Percentiles rank a stretch among this genome's conserved stretches.
phyloP scores from a whole-genome alignment of 768 basidiomycete species.

The Tremella fuciformis region DNA sequence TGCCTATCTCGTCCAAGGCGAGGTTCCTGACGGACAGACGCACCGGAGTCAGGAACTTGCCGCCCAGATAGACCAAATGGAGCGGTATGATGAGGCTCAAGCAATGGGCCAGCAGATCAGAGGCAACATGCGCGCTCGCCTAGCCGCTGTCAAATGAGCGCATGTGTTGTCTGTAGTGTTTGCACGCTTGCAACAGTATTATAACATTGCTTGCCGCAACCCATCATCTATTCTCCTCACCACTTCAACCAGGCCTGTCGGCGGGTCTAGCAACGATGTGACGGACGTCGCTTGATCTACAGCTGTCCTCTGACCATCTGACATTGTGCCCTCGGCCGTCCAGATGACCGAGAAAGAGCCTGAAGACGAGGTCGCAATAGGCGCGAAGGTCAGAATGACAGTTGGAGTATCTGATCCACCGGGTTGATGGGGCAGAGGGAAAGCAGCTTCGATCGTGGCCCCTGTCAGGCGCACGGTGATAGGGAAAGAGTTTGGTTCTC shows the following conservation, averaged over 20 bases:
- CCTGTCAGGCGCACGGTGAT: slow-evolving; percentile 9
- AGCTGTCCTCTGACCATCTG: too few species aligned
- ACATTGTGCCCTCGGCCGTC: too few species aligned
- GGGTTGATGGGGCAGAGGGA: background rate
- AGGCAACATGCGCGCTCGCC: background rate
- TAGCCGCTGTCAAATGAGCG: slow-evolving; percentile 1
- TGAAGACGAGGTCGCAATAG: too few species aligned
- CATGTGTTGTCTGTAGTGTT: background rate
- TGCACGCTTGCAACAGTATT: too few species aligned
- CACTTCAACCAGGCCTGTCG: too few species aligned
- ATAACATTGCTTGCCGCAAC: too few species aligned
- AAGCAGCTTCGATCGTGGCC: background rate
- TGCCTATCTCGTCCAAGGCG: slow-evolving; percentile 6
- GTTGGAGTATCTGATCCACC: too few species aligned
- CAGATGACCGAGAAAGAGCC: too few species aligned
- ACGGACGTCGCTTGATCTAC: too few species aligned
- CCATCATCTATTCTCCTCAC: too few species aligned
- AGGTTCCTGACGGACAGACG: background rate
- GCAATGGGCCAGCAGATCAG: slow-evolving; percentile 1
- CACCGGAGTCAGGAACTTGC: background rate
- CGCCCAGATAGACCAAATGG: background rate
- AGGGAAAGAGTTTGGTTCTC: slow-evolving; percentile 13
- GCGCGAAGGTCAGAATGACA: too few species aligned
- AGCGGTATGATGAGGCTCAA: background rate
- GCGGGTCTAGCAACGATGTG: too few species aligned